Percentiles rank a stretch among this genome's conserved stretches.
Evolutionary conservation across 2,329 filamentous ascomycete genomes (phyloP).

Genomic region (Arachnopeziza araneosa): DNA sequence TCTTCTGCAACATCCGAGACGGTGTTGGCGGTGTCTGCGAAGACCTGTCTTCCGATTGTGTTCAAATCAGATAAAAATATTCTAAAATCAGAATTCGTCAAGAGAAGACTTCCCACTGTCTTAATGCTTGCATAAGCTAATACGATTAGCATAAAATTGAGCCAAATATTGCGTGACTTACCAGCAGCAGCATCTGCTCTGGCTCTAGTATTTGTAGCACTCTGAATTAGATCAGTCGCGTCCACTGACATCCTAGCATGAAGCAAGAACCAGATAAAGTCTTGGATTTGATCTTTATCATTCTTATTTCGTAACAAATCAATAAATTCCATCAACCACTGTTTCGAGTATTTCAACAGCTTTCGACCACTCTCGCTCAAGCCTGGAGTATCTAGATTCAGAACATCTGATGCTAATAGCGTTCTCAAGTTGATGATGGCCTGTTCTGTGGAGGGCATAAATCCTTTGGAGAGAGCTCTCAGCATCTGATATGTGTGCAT

Average conservation of each 20-base stretch:
- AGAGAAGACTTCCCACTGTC: slow-evolving; percentile 75
- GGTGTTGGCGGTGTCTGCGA: slow-evolving; percentile 78
- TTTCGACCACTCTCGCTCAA: slow-evolving; percentile 73
- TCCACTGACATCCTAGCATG: slow-evolving; percentile 69
- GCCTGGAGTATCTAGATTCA: slow-evolving; percentile 69
- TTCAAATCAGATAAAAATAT: slow-evolving; percentile 77
- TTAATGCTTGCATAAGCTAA: slow-evolving; percentile 74
- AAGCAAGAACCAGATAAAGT: slow-evolving; percentile 80
- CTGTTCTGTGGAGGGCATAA: slow-evolving; percentile 89
- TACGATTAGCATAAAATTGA: slow-evolving; percentile 19
- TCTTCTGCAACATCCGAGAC: slow-evolving; percentile 70
- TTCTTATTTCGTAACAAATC: slow-evolving; percentile 82
- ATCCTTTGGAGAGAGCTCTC: slow-evolving; percentile 74
- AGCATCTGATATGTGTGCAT: slow-evolving; percentile 91
- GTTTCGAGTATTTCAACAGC: slow-evolving; percentile 64
- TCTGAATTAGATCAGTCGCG: slow-evolving; percentile 54
- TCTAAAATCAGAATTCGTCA: slow-evolving; percentile 88
- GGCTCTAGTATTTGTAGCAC: slow-evolving; percentile 56
- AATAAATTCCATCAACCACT: slow-evolving; percentile 75
- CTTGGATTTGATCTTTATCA: slow-evolving; percentile 76
- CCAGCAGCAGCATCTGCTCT: slow-evolving; percentile 68
- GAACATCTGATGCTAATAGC: slow-evolving; percentile 68
- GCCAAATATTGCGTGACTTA: slow-evolving; percentile 32
- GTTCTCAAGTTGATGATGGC: slow-evolving; percentile 72
- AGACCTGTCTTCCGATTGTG: slow-evolving; percentile 74